These are phyloP conservation scores for Tolypocladium capitatum DNA, from an alignment of 2,329 filamentous ascomycete species.

Conservation along the genomic window DNA sequence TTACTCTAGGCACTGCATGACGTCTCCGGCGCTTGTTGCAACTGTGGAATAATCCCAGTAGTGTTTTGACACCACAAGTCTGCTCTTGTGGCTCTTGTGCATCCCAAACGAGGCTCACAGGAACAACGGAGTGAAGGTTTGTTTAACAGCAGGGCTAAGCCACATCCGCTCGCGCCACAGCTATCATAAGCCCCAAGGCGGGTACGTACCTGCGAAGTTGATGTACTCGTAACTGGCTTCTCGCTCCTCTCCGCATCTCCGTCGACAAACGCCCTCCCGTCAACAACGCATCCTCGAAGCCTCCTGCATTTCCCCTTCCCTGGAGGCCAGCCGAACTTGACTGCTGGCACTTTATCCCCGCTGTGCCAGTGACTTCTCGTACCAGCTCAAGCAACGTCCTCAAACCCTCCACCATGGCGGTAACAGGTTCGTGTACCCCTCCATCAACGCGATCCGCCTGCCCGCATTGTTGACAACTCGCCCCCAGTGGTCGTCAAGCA, in stretches of 20 bases:
- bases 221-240: neutral
- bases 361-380: neutral
- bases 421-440: slow-evolving; percentile 32
- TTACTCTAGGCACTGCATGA: neutral
- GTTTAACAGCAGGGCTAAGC: neutral
- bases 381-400: neutral
- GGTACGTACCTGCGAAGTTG: neutral
- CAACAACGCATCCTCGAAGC: neutral
- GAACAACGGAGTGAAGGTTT: neutral
- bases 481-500: slow-evolving; percentile 77
- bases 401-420: slow-evolving; percentile 30
- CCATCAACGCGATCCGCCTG: slow-evolving; percentile 1
- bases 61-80: neutral
- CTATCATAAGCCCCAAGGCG: neutral
- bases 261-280: too few species aligned
- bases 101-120: neutral
- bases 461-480: slow-evolving; percentile 7
- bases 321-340: slow-evolving; percentile 4
- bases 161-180: neutral
- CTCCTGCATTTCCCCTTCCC: neutral
- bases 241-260: neutral
- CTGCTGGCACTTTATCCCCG: neutral
- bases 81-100: too few species aligned
- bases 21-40: neutral
- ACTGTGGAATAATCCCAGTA: neutral